Base-by-base conservation (phyloP, 2,329 filamentous ascomycete species). In the Fusarium nisikadoi region DNA sequence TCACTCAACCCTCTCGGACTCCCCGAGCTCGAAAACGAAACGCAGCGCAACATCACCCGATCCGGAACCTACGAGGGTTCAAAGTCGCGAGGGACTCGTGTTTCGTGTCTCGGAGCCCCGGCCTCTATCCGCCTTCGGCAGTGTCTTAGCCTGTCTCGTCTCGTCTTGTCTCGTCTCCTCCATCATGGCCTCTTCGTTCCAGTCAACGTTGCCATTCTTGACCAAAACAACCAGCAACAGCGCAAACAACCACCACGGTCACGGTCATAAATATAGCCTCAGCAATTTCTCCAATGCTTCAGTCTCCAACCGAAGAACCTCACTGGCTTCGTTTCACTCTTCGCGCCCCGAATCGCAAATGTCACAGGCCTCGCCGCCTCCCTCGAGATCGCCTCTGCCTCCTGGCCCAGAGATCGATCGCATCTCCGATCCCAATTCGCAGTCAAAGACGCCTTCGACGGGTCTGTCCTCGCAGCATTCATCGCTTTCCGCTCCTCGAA, bases 301-400 rank as follows among this genome's bases (percentile, higher is more conserved):
- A 38, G 59, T 76, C 55, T 67, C 76, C 46, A 77, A 78, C 45
- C 79, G 79, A 75, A 82, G 86, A 76, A 86, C 87, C 45, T 92
- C 91, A n/a, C 82, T 92, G 52, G 88, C 90, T 31, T 92, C 90
- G 45, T 89, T 91, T 76, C 88, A 89, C 66, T 86, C 87, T 16
- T 88, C 89, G 55, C 85, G 88, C 64, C 87, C 88, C 50, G 83
- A 85, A 55, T 90, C 88, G 61, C 84, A 88, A 76, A 87, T 89
- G 84, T 90, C 88, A 61, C 84, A 84, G 75, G 79, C 78, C 76
- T 87, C 83, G 66, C 85, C 86, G 65, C 85, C 87, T 65, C 86
- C 87, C 47, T 83, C 87, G 53, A 86, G 84, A 78, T 90, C 88
- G 47, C 88, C 89, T 58, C 85, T 89, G 55, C 85, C 84, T 58